Conservation (phyloP, 345 rosid species). For the Gossypium raimondii region DNA sequence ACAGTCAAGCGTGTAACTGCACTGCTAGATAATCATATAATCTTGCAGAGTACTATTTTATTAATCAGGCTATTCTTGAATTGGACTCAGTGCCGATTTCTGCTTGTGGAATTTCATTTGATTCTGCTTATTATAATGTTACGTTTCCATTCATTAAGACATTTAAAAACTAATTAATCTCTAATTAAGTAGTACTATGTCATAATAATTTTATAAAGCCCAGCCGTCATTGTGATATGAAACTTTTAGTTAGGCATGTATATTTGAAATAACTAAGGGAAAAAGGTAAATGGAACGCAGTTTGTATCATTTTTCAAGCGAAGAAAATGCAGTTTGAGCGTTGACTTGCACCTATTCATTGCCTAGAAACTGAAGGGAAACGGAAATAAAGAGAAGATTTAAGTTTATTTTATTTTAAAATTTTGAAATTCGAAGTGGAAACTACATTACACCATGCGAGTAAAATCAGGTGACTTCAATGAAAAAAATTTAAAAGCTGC, state of each 20-base stretch:
- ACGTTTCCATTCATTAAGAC: background rate
- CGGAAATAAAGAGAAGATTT: background rate
- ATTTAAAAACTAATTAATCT: background rate
- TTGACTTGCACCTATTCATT: background rate
- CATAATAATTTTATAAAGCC: background rate
- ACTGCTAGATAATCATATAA: background rate
- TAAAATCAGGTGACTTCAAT: background rate
- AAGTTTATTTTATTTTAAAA: background rate
- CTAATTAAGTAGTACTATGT: background rate
- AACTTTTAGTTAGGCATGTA: background rate
- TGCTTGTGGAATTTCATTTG: background rate
- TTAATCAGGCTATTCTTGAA: background rate
- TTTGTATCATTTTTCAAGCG: background rate
- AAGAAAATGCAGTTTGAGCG: background rate
- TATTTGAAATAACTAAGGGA: background rate
- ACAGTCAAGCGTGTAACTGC: conserved; percentile 2
- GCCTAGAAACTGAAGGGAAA: background rate
- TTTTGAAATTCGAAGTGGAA: background rate
- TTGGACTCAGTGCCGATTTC: background rate
- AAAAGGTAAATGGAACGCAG: background rate
- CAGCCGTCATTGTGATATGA: background rate
- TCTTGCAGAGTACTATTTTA: background rate
- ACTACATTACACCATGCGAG: background rate
- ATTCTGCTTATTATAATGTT: background rate
- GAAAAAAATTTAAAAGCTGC: background rate